Evolutionary conservation across 2,329 filamentous ascomycete species (phyloP).

Genomic region (Westerdykella aurantiaca): DNA sequence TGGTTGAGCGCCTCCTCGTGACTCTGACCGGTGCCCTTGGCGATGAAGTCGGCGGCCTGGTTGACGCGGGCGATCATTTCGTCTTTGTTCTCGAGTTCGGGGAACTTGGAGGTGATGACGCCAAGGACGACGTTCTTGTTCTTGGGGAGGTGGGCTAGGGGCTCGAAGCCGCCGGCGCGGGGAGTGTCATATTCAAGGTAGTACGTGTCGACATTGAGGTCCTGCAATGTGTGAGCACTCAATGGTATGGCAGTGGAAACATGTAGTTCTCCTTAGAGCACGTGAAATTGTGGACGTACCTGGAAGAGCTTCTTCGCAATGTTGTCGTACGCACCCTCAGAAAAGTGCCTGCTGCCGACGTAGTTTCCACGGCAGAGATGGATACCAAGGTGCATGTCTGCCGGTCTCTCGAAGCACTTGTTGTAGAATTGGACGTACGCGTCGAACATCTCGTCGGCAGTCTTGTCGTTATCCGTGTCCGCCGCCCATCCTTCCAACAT

Average conservation of each 20-base stretch:
- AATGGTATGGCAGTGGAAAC: not conserved
- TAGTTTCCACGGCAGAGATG: slow-evolving; percentile 61
- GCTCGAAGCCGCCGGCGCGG: slow-evolving; percentile 45
- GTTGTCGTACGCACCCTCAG: slow-evolving; percentile 44
- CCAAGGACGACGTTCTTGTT: slow-evolving; percentile 46
- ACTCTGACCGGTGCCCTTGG: slow-evolving; percentile 59
- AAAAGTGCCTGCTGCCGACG: slow-evolving; percentile 43
- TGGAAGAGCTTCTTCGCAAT: slow-evolving; percentile 42
- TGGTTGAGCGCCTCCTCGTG: slow-evolving; percentile 63
- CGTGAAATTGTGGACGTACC: slow-evolving; percentile 9
- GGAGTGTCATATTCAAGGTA: slow-evolving; percentile 45
- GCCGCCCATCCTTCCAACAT: slow-evolving; percentile 42
- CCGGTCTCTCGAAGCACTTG: slow-evolving; percentile 57
- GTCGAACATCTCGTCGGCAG: slow-evolving; percentile 65
- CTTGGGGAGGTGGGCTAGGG: slow-evolving; percentile 41
- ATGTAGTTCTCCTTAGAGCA: not conserved
- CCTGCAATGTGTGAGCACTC: slow-evolving; percentile 9
- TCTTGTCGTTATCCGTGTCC: slow-evolving; percentile 62
- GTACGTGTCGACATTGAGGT: slow-evolving; percentile 38
- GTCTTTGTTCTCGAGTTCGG: slow-evolving; percentile 42
- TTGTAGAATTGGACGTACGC: slow-evolving; percentile 75
- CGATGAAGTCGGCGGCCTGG: slow-evolving; percentile 59
- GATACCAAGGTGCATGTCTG: slow-evolving; percentile 69
- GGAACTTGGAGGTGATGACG: slow-evolving; percentile 44
- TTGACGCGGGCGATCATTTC: slow-evolving; percentile 45